Base-by-base conservation (phyloP, 495 filamentous ascomycete genomes). In the Barbatosphaeria neglecta region DNA sequence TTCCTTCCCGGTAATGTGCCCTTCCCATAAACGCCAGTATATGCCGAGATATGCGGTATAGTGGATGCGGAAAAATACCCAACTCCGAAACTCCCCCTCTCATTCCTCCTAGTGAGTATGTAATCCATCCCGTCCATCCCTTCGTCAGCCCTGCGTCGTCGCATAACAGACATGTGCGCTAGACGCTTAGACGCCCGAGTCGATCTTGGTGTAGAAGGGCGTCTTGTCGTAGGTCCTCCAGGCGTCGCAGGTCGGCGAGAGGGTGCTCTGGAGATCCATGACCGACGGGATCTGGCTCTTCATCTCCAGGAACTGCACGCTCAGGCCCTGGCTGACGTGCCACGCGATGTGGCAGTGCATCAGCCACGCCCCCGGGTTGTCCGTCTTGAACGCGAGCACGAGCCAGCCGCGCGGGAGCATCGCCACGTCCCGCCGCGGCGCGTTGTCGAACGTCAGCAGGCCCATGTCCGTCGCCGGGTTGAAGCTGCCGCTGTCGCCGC, bases 291-390 rank as follows among this genome's bases (percentile, higher is more conserved):
- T 16, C 13, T 35, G 31, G 31, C 31, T 35, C 6, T n/a, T 11
- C 31, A 35, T 35, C 31, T 41, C 39, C 9, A 41, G 39, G 22
- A 41, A 41, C 20, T 41, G 20, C 20, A 41, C 20, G 39, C 20
- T 60, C 4, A 75, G 52, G 0, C 71, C 71, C 22, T 57, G 49
- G 9, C 45, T 51, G 8, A 59, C 58, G 37, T 74, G 72, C 68
- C 68, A 74, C 0, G 63, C 66, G 41, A 73, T 69, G 43, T 74
- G 70, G 50, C 70, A 74, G 47, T 74, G 71, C 38, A 72, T 41
- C 7, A 70, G 51, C 69, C 71, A 75, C 2, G 58, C 52, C 18
- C 70, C 68, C 16, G 68, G 66, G 45, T 74, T 74, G 46, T 74
- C 67, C 11, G 66, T 66, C 52, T 70, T 58, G 51, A 74, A 75